Conservation (phyloP, 305 asterid species). For the Solanum aculeatissimum region DNA sequence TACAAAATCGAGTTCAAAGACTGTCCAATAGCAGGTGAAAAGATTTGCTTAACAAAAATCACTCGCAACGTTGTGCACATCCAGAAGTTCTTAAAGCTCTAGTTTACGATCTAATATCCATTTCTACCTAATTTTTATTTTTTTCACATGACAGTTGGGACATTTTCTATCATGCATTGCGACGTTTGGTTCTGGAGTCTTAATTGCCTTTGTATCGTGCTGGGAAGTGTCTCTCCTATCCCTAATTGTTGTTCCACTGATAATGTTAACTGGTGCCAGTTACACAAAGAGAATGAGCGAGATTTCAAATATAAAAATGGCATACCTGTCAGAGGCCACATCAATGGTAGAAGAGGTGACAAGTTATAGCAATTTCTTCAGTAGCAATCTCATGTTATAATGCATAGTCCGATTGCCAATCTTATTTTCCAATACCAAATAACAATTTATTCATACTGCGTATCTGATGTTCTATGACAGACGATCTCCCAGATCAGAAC, state of each 20-base stretch:
- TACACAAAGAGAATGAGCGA: slow-evolving; percentile 64
- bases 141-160: slow-evolving; percentile 50
- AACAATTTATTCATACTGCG: neutral
- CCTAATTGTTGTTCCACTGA: slow-evolving; percentile 61
- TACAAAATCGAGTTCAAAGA: neutral
- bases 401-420: neutral
- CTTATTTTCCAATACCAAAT: neutral
- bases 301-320: slow-evolving; percentile 51
- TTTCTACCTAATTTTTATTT: neutral
- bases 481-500: slow-evolving; percentile 79
- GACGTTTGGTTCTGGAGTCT: slow-evolving; percentile 61
- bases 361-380: neutral
- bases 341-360: slow-evolving; percentile 75
- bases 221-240: slow-evolving; percentile 90
- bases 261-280: slow-evolving; percentile 54
- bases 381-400: neutral
- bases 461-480: slow-evolving; percentile 29
- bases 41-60: neutral
- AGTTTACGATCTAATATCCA: neutral
- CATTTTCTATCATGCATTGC: slow-evolving; percentile 72
- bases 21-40: neutral
- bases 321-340: slow-evolving; percentile 60
- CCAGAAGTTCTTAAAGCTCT: neutral
- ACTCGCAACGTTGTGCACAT: neutral
- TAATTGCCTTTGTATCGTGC: slow-evolving; percentile 61